Conservation (phyloP, 441 rosid species). For the Capsella rubella region DNA sequence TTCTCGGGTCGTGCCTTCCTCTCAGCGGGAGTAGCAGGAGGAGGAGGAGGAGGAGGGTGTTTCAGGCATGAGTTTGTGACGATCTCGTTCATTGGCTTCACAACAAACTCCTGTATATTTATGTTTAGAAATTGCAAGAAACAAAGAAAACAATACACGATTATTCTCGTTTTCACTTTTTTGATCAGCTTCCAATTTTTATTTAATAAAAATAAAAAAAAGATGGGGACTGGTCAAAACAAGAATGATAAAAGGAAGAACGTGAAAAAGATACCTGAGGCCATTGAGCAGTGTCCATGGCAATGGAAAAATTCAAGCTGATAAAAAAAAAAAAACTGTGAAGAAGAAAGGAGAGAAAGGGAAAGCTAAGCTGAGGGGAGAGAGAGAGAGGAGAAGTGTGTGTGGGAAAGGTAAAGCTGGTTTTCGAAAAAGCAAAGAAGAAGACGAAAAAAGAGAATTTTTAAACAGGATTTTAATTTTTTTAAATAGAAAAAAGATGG, state of each 20-base stretch:
- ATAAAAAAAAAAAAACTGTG: conserved; percentile 19
- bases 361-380: background rate
- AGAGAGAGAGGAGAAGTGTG: background rate
- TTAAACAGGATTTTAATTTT: background rate
- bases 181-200: conserved; percentile 3
- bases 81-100: conserved; percentile 82
- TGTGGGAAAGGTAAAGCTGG: conserved; percentile 39
- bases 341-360: background rate
- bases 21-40: conserved; percentile 46
- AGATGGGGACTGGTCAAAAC: background rate
- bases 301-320: conserved; percentile 39
- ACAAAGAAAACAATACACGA: conserved; percentile 34
- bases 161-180: background rate
- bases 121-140: conserved; percentile 16
- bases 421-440: conserved; percentile 29
- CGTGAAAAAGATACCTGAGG: conserved; percentile 66
- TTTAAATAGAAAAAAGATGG: background rate
- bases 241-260: conserved; percentile 25
- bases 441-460: conserved; percentile 39
- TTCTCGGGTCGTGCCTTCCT: conserved; percentile 70
- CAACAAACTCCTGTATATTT: conserved; percentile 68
- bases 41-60: background rate
- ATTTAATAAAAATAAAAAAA: background rate
- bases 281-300: conserved; percentile 95
- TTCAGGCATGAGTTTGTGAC: conserved; percentile 61